Base-by-base conservation (phyloP, 2,329 filamentous ascomycete genomes). In the Trichoderma sp. region DNA sequence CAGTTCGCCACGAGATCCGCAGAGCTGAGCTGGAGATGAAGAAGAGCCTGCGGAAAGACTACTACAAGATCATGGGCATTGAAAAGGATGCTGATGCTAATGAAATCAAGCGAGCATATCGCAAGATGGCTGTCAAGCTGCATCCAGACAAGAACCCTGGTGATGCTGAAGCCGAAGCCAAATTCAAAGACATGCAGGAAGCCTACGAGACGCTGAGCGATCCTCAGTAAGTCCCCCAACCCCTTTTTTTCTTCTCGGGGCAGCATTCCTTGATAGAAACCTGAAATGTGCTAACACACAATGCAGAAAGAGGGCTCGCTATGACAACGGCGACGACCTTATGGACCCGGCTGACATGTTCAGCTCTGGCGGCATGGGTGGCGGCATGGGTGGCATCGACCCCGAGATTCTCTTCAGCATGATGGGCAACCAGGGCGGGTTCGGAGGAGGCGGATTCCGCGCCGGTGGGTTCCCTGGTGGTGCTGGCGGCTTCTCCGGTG, bases 121-220 rank as follows among this genome's bases (percentile, higher is more conserved):
- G 94, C 72, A 97, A 95, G 80, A 86, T 97, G 76, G 95, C 95
- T 67, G 94, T 99, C 73, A 85, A 94, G 71, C 92, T 97, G 78
- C 95, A 99, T 79, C 95, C 95, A 2, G 95, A 99, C 83, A 99
- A 99, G 88, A 99, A 98, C 81, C 92, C 91, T 1, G 92, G 91
- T 70, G 92, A 97, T 74, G 86, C 89, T 68, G 85, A 88, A 61
- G 95, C 95, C 70, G 94, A 93, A 75, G 91, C 92, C 73, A 90
- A 92, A 76, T 99, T 99, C 87, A 98, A 99, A 87, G 95, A 99
- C 78, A 92, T 97, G 78, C 92, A 93, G 74, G 95, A 99, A 83
- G 94, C 94, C 48, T 97, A 99, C 78, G 95, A 99, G 82, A 96
- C 91, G 59, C 83, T 99, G 80, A 97, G 92, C 76, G 95, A 99